Evolutionary conservation across 2,329 filamentous ascomycete genomes (phyloP), one percentile per base, ranked within the genome.

Genomic region (Apiospora hydei): DNA sequence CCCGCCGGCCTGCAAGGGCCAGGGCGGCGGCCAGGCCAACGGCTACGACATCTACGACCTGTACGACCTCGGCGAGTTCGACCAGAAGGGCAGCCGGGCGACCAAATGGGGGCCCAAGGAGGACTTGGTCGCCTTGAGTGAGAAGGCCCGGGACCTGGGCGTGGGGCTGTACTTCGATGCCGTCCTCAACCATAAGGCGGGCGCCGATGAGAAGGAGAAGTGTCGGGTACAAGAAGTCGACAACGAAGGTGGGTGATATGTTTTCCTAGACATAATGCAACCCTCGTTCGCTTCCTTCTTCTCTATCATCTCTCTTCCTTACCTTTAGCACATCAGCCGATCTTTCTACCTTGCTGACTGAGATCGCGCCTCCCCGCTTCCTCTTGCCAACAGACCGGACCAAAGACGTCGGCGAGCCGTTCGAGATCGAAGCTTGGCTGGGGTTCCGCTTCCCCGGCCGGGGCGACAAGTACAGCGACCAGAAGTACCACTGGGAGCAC

Each of bases 131-230:
- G 82, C 84, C 21, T 78, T 94, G 68, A 81, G 83, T 2, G 80
- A 84, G 26, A 80, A 82, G 21, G 90, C 90, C 0, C 83, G 86
- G 66, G 82, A 86, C 46, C 74, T 86, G 30, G 88, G 86, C 0
- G 83, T 93, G 8, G 86, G 87, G 0, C 77, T 93, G 0, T 86
- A 92, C 74, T 93, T 91, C 86, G 92, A 94, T 79, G 89, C 91
- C 1, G 91, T 94, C 5, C 82, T 94, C 51, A 94, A 93, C 77
- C 92, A 94, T 78, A 93, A 92, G 78, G 90, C 91, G 2, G 91
- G 87, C 4, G 92, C 90, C 10, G 92, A 94, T 78, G 84, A 82
- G 30, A 88, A 85, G 14, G 90, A 93, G 79, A 85, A 85, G 67
- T 90, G 87, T 71, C 80, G 82, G 72, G 90, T 88, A 2, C 85